phyloP scores from a whole-genome alignment of 768 basidiomycete genomes.

The Inosperma sp. region DNA sequence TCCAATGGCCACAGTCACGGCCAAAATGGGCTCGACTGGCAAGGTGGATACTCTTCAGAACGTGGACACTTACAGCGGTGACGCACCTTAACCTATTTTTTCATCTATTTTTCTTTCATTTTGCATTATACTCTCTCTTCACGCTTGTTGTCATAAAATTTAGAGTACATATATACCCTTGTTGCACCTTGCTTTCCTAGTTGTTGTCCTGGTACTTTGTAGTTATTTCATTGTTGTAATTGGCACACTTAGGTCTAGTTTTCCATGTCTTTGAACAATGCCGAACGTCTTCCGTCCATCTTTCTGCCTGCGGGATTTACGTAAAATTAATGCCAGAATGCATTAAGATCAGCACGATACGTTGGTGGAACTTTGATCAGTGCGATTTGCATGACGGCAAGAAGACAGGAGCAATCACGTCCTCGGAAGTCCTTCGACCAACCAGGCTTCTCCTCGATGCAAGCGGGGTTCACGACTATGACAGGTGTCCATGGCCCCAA shows the following conservation, averaged over 20 bases:
- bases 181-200: constrained; percentile 9
- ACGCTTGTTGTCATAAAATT: constrained; percentile 4
- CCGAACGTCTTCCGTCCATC: neutral
- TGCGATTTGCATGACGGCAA: constrained; percentile 9
- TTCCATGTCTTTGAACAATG: constrained; percentile 7
- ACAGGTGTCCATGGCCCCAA: too few relatives aligned
- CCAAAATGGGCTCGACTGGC: constrained; percentile 54
- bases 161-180: constrained; percentile 6
- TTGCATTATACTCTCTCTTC: constrained; percentile 7
- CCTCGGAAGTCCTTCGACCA: neutral
- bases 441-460: neutral
- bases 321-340: constrained; percentile 22
- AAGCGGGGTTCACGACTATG: too few relatives aligned
- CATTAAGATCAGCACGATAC: constrained; percentile 25
- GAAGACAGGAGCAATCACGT: neutral
- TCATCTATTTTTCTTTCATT: constrained; percentile 5
- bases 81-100: constrained; percentile 13
- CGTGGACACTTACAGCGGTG: constrained; percentile 59
- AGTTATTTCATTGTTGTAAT: constrained; percentile 14
- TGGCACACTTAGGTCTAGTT: constrained; percentile 11
- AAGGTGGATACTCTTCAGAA: constrained; percentile 56
- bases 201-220: constrained; percentile 12
- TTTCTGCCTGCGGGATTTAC: constrained; percentile 8
- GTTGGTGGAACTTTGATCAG: constrained; percentile 10
- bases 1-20: constrained; percentile 36